Percentiles rank a stretch among this genome's conserved stretches.
These are phyloP conservation scores for Stipa capillata DNA, from an alignment of 176 grass and related monocot genomes.

Conservation along the genomic window DNA sequence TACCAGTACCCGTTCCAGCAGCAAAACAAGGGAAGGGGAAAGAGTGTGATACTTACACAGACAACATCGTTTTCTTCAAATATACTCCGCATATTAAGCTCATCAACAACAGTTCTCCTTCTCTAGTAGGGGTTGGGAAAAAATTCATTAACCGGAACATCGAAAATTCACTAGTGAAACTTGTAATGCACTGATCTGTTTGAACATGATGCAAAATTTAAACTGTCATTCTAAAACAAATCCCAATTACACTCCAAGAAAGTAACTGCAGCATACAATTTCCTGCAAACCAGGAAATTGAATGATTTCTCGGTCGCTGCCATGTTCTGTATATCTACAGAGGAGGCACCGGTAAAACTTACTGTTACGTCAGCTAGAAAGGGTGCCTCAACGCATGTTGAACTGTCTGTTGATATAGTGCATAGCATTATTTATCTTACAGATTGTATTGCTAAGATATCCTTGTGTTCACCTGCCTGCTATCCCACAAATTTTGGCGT, in stretches of 20 bases:
- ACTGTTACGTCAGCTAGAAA: neutral
- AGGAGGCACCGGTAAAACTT: neutral
- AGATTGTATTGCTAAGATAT: neutral
- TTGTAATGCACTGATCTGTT: neutral
- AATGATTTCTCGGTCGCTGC: neutral
- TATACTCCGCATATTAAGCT: conserved; percentile 87
- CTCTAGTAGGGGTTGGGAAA: conserved; percentile 30
- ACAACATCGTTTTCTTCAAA: conserved; percentile 95
- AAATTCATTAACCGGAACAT: conserved; percentile 3
- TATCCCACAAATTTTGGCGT: neutral
- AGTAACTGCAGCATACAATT: neutral
- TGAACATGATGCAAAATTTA: neutral
- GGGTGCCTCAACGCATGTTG: neutral
- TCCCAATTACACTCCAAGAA: neutral
- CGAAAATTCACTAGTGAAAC: conserved; percentile 1
- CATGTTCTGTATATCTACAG: neutral
- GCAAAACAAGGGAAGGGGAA: neutral
- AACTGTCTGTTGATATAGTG: neutral
- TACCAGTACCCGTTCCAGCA: neutral
- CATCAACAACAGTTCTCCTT: conserved; percentile 92
- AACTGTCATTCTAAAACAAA: neutral
- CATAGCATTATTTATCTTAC: neutral
- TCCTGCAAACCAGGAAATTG: neutral
- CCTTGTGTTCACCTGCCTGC: neutral
- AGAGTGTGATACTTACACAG: conserved; percentile 57